Conservation (phyloP, 2,329 filamentous ascomycete species). For the Phyllosticta citriasiana region DNA sequence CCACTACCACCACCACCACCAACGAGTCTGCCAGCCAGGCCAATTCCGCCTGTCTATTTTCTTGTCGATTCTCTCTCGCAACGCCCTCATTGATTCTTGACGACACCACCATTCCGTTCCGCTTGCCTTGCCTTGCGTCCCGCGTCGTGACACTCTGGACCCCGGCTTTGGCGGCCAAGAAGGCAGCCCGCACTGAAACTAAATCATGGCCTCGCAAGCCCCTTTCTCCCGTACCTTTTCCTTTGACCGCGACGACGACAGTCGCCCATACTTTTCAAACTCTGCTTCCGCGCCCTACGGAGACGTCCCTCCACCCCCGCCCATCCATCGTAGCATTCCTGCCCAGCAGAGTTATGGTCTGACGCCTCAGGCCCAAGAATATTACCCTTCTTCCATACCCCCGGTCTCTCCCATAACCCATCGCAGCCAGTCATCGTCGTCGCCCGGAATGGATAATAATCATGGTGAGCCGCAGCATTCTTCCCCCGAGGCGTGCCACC, state of each 20-base stretch:
- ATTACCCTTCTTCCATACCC: background rate
- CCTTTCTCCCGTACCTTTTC: conserved; percentile 6
- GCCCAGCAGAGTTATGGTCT: background rate
- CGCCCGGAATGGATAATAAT: conserved; percentile 55
- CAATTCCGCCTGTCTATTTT: background rate
- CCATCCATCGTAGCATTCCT: background rate
- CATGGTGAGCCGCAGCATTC: conserved; percentile 40
- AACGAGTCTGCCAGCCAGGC: background rate
- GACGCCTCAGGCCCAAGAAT: background rate
- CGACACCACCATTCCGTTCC: background rate
- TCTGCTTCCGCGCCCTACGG: background rate
- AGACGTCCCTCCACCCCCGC: conserved; percentile 1
- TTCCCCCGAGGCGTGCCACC: background rate
- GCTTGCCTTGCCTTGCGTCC: background rate
- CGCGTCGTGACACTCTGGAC: background rate
- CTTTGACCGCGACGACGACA: conserved; percentile 5
- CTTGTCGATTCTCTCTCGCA: background rate
- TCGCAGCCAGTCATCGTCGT: conserved; percentile 27
- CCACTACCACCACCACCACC: background rate
- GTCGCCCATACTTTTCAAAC: background rate
- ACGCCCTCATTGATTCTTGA: background rate
- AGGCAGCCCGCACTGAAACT: conserved; percentile 9
- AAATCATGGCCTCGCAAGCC: conserved; percentile 8
- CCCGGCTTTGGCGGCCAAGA: conserved; percentile 7
- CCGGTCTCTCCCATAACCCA: background rate